Base-by-base conservation (phyloP, 148 eudicot genomes). In the Tetragonia tetragonoides region DNA sequence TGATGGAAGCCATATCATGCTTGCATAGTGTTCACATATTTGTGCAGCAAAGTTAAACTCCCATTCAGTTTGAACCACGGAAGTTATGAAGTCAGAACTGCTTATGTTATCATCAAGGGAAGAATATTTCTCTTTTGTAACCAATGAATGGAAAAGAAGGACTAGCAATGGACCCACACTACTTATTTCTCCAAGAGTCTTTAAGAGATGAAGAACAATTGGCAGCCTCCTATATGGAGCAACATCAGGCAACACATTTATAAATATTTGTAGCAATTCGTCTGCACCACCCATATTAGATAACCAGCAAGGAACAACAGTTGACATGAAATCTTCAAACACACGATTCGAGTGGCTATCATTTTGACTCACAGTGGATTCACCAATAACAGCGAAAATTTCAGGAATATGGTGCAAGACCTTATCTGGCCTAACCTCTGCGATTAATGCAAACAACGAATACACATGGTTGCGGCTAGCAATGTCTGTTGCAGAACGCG, bases 1-100 rank as follows among this genome's bases (percentile, higher is more conserved):
- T 7, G 99, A 88, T 18, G 97, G 97, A 83, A 95, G 93, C 97
- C 99, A 95, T 78, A 89, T 89, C 79, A 68, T 77, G 84, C 97
- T 85, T 10, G 97, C 82, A 81, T 90, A 91, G 75, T 95, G 97
- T 80, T 87, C 87, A 80, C 88, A 87, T 68, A 93, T 71, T 82
- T 84, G 87, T 72, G 80, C 54, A 46, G 97, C 92, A 84, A 95
- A 91, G 51, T 61, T 72, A 51, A 84, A 93, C 84, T 95, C 99
- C 99, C 99, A 95, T 78, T 87, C 85, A 68, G 75, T 75, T 78
- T 68, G 84, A 68, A 81, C 73, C 28, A 62, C 54, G n/a, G 86
- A 79, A 63, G 75, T 77, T 69, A 83, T 47, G 72, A 73, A 38
- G 70, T 83, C 86, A 75, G 89, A 75, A 65, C 86, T 78, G 23